A percentile compares a stretch with the other conserved stretches of the same genome.
Conservation (phyloP, 202 grass and related monocot species). For the Hordeum pubiflorum region DNA sequence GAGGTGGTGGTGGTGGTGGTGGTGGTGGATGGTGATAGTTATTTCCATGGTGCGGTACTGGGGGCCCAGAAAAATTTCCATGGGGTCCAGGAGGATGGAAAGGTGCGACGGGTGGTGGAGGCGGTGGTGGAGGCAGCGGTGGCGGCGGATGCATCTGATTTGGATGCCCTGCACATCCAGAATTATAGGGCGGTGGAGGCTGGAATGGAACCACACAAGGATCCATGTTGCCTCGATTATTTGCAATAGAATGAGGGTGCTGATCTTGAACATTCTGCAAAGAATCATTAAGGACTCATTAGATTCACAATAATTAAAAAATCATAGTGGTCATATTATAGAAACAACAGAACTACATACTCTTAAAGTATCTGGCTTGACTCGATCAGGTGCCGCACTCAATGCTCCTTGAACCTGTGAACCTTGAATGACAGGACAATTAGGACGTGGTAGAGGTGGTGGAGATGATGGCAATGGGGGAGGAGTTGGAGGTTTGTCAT, state of each 20-base stretch:
- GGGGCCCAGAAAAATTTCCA: conserved; percentile 29
- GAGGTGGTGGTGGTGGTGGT: conserved; percentile 2
- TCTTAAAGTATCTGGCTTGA: conserved; percentile 21
- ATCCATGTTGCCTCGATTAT: conserved; percentile 42
- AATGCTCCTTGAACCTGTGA: conserved; percentile 28
- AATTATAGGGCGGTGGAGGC: conserved; percentile 43
- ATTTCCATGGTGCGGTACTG: conserved; percentile 49
- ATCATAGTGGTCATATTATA: background rate
- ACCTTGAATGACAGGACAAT: conserved; percentile 26
- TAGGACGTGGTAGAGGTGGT: conserved; percentile 36
- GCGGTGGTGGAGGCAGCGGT: conserved; percentile 25
- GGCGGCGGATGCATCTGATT: conserved; percentile 54
- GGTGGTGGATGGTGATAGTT: conserved; percentile 53
- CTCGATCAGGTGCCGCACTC: conserved; percentile 23
- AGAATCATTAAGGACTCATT: conserved; percentile 28
- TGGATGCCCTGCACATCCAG: conserved; percentile 40
- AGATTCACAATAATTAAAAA: conserved; percentile 9
- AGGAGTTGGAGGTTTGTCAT: conserved; percentile 74
- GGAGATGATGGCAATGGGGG: conserved; percentile 92
- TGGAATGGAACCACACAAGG: conserved; percentile 27
- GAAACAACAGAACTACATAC: conserved; percentile 32
- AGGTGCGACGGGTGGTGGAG: conserved; percentile 15
- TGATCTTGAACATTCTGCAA: conserved; percentile 70
- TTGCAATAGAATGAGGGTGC: conserved; percentile 32
- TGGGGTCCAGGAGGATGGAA: conserved; percentile 37